Evolutionary conservation across 345 rosid species (phyloP).

Genomic region (Trapa bicornis): DNA sequence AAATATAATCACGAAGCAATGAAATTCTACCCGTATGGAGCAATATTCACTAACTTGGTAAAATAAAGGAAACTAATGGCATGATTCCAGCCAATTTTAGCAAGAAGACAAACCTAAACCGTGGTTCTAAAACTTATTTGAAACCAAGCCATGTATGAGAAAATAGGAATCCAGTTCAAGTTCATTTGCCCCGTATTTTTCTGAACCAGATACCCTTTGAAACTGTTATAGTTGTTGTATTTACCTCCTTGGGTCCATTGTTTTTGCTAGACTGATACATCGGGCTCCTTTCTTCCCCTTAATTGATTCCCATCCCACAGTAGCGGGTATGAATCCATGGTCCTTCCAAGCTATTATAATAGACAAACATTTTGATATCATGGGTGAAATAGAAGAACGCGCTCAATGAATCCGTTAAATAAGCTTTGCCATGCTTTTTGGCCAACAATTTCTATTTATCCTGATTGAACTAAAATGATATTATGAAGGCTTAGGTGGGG

Average conservation of each 20-base stretch:
- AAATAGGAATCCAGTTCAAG: neutral
- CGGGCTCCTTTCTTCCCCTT: conserved; percentile 47
- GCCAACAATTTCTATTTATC: neutral
- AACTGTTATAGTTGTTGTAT: neutral
- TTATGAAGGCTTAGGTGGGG: neutral
- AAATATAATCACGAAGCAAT: conserved; percentile 8
- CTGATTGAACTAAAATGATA: neutral
- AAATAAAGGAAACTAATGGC: neutral
- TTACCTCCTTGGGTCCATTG: conserved; percentile 89
- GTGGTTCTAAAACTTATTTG: neutral
- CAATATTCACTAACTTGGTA: neutral
- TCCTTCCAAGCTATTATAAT: conserved; percentile 36
- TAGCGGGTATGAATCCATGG: conserved; percentile 34
- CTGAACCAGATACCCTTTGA: neutral
- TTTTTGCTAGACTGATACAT: conserved; percentile 68
- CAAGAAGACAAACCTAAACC: neutral
- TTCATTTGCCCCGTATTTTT: neutral
- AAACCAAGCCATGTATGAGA: neutral
- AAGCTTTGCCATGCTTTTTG: neutral
- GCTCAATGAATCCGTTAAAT: neutral
- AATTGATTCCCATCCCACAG: conserved; percentile 88
- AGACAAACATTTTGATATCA: neutral
- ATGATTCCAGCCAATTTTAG: neutral
- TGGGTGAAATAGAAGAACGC: neutral
- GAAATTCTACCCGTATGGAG: conserved; percentile 4